Evolutionary conservation across 352 stramenopile species (phyloP).

Genomic region (Sclerospora graminicola): DNA sequence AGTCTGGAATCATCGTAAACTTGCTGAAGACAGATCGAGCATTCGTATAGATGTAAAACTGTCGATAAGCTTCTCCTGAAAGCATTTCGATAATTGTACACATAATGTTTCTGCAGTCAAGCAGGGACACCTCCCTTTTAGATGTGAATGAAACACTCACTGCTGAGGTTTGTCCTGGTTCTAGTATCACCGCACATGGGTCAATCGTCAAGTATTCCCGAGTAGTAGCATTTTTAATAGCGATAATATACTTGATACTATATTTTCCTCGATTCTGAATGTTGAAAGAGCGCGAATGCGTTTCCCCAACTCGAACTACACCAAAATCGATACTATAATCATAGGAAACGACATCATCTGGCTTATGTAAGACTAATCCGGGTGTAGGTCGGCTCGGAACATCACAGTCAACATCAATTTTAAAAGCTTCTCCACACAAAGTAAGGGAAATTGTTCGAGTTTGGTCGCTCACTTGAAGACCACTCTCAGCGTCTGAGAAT

Average conservation of each 20-base stretch:
- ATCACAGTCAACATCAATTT: slow-evolving; percentile 73
- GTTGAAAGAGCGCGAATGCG: slow-evolving; percentile 61
- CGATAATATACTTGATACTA: slow-evolving; percentile 82
- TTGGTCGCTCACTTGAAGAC: slow-evolving; percentile 30
- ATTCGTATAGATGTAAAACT: slow-evolving; percentile 80
- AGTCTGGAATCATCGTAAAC: slow-evolving; percentile 80
- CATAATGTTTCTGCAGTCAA: slow-evolving; percentile 89
- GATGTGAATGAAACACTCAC: slow-evolving; percentile 81
- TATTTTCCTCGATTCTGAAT: slow-evolving; percentile 92
- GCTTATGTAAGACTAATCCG: background rate
- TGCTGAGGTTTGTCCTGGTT: slow-evolving; percentile 47
- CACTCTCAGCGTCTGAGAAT: slow-evolving; percentile 78
- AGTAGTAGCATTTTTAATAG: slow-evolving; percentile 34
- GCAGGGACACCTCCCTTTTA: slow-evolving; percentile 65
- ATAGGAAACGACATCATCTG: slow-evolving; percentile 1
- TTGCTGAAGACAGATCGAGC: slow-evolving; percentile 76
- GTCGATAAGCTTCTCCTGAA: slow-evolving; percentile 82
- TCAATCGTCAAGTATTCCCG: slow-evolving; percentile 76
- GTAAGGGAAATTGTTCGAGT: slow-evolving; percentile 22
- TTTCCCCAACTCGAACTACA: slow-evolving; percentile 86
- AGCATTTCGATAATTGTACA: slow-evolving; percentile 89
- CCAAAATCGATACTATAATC: slow-evolving; percentile 88
- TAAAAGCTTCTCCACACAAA: slow-evolving; percentile 84
- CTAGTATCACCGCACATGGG: slow-evolving; percentile 65
- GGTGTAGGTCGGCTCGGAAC: slow-evolving; percentile 1